phyloP scores from a whole-genome alignment of 148 eudicot species.

The Chenopodium suecicum region DNA sequence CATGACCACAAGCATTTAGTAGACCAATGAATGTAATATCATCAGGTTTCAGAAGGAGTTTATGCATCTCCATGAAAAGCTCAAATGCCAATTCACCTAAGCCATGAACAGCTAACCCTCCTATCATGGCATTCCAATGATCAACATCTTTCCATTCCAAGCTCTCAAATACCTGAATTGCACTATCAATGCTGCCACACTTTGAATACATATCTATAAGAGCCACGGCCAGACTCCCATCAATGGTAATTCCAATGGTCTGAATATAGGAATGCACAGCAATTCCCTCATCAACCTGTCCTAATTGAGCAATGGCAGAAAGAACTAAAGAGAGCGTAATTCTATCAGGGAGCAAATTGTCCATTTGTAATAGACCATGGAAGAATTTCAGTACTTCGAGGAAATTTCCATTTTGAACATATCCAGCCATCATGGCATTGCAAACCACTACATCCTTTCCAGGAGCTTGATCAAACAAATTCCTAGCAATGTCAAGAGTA shows the following conservation, averaged over 20 bases:
- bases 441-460: conserved; percentile 57
- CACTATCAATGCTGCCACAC: conserved; percentile 61
- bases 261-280: conserved; percentile 46
- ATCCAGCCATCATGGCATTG: conserved; percentile 75
- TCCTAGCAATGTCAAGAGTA: conserved; percentile 43
- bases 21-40: conserved; percentile 69
- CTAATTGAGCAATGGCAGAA: conserved; percentile 62
- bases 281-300: conserved; percentile 53
- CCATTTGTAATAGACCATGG: conserved; percentile 32
- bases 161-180: conserved; percentile 48
- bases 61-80: conserved; percentile 60
- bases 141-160: conserved; percentile 44
- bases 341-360: conserved; percentile 47
- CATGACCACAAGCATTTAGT: conserved; percentile 69
- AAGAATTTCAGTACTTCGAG: conserved; percentile 57
- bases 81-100: conserved; percentile 60
- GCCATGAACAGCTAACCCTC: conserved; percentile 73
- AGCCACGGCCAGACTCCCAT: conserved; percentile 71
- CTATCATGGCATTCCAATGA: conserved; percentile 88
- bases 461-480: conserved; percentile 50
- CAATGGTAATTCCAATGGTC: conserved; percentile 30
- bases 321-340: conserved; percentile 54
- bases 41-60: conserved; percentile 45
- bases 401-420: conserved; percentile 47
- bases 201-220: conserved; percentile 86